Conservation (phyloP, 2,329 filamentous ascomycete genomes). For the Elsinoe fawcettii region DNA sequence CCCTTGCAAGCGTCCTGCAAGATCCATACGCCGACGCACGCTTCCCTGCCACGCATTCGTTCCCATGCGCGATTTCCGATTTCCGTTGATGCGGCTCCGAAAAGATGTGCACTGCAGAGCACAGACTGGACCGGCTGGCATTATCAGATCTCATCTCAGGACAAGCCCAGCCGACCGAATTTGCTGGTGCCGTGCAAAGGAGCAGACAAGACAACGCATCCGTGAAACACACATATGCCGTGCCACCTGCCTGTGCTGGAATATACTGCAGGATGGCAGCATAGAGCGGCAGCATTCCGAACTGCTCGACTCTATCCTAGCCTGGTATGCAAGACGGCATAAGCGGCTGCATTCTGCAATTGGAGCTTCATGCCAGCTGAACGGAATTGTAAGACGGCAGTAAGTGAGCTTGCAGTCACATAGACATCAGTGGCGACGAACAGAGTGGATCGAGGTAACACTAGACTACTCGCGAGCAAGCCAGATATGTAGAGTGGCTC, state of each 20-base stretch:
- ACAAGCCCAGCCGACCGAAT: background rate
- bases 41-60: background rate
- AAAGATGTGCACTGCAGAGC: slow-evolving; percentile 4
- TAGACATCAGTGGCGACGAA: background rate
- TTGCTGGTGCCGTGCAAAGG: background rate
- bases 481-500: background rate
- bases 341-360: background rate
- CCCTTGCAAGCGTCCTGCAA: slow-evolving; percentile 9
- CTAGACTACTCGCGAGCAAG: background rate
- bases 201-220: slow-evolving; percentile 4
- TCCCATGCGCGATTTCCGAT: slow-evolving; percentile 1
- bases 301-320: background rate
- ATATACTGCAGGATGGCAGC: background rate
- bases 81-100: background rate
- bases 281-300: background rate
- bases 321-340: background rate
- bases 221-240: background rate
- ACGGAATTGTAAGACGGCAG: background rate
- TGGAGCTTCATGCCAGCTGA: background rate
- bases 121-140: slow-evolving; percentile 5
- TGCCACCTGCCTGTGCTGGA: slow-evolving; percentile 9
- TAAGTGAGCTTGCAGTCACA: background rate
- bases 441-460: background rate
- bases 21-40: slow-evolving; percentile 1
- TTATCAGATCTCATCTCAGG: slow-evolving; percentile 8